Base-by-base conservation (phyloP, 805 yeast genomes). In the Candida pini region DNA sequence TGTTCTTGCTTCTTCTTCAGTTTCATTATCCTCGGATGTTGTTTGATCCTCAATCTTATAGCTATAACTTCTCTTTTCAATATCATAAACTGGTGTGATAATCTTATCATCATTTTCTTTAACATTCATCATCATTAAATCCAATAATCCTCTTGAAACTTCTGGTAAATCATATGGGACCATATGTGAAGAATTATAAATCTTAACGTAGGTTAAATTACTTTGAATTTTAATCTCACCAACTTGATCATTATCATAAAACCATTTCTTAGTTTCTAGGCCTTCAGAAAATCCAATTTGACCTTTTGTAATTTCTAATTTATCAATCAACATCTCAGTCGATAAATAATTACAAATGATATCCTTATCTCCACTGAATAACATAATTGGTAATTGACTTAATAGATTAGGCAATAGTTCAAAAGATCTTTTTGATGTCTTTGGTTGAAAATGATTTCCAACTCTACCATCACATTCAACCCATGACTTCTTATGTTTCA, bases 311-410 rank as follows among this genome's bases (percentile, higher is more conserved):
- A 60, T 58, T 12, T 41, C 20, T 55, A 92, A 47, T 30, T 73
- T 65, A 6, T 68, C 56, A 30, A 89, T 78, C 56, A 83, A 60
- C 46, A 70, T 67, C 46, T 82, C 81, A 2, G 86, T 78, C 16
- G 97, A 95, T 27, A 70, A 47, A 49, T 76, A 73, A 53, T 92
- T 92, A 63, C 98, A 92, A 36, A 92, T 83, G 29, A 86, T 70
- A 59, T 92, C 98, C 47, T 79, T 74, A 45, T 83, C 87, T 28
- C 98, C 98, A 49, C 82, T 81, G 63, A 87, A 87, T 35, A 92
- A 63, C 49, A 86, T 57, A 10, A 92, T 64, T 10, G 82, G 81
- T 13, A 76, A 56, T 28, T 74, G 55, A 29, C 68, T 65, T 27
- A 89, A 62, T 18, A 92, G 49, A 0, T 58, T 65, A 0, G 95